Evolutionary conservation across 306 rosid genomes (phyloP), one percentile per base, ranked within the genome.

Genomic region (Oxytropis ochrocephala): DNA sequence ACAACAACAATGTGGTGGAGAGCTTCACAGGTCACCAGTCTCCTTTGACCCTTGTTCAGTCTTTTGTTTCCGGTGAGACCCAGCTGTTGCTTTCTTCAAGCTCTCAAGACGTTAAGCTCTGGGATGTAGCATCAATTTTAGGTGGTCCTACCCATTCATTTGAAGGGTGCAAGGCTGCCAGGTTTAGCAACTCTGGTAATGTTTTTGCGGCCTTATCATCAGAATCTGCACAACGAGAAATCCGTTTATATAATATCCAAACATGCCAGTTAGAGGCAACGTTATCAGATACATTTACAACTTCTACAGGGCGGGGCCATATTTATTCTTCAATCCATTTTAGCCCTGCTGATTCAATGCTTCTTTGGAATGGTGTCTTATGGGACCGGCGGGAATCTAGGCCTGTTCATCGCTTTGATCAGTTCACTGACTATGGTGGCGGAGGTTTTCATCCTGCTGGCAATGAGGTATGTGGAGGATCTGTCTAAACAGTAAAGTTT

Each of bases 391-490:
- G 99, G 30, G 84, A 57, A 41, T 60, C 96, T 70, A 77, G 75
- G 32, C 99, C 89, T 32, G 86, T 91, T 83, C 89, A 87, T 82
- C 96, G 95, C 36, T 95, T 95, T 75, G 99, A 95, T 81, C 99
- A 89, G 84, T 95, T 95, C 72, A 89, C 99, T 0, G 99, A 95
- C 65, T 89, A 91, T 81, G 99, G 97, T 6, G 99, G 99, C 49
- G 99, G 99, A 9, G 99, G 99, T 69, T 91, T 95, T 81, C 99
- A 95, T 87, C 99, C 99, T 65, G 92, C 95, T 67, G 99, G 99
- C 66, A 95, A 95, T 17, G 99, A 95, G 99, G 99, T 95, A 77
- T 61, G 77, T 55, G 16, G 74, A 72, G 52, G 48, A 12, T 36
- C 49, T 50, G 11, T 67, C 61, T 50, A 9, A 14, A 24, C 35